These are phyloP conservation scores for Poterioochromonas sp. DNA, from an alignment of 352 stramenopile genomes.

Conservation along the genomic window DNA sequence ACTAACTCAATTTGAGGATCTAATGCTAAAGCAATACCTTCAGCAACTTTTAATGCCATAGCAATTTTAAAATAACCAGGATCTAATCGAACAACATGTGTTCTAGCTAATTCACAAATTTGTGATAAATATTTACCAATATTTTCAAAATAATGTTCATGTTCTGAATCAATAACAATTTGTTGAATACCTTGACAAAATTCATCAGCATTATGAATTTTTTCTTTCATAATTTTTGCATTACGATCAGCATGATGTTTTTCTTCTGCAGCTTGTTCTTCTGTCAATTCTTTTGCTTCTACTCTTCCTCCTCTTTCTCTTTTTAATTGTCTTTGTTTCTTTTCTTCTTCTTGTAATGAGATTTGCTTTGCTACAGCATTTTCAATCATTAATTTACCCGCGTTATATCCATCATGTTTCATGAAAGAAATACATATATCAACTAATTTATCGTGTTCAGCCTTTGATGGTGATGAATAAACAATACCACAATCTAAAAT, in stretches of 20 bases:
- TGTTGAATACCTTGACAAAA: neutral
- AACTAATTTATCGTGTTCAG: neutral
- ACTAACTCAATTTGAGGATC: neutral
- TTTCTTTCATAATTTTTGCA: too few species aligned
- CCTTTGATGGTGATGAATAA: neutral
- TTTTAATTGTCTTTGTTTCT: neutral
- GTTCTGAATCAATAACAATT: neutral
- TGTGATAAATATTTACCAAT: constrained; percentile 57
- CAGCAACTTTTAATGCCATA: constrained; percentile 66
- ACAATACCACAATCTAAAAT: constrained; percentile 26
- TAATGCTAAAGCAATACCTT: constrained; percentile 13
- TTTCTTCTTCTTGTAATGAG: neutral
- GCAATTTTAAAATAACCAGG: constrained; percentile 83
- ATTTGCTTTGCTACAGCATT: neutral
- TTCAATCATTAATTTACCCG: constrained; percentile 4
- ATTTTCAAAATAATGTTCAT: constrained; percentile 58
- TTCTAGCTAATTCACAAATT: constrained; percentile 76
- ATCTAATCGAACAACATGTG: constrained; percentile 81
- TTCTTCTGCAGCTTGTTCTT: neutral
- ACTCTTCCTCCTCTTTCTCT: neutral
- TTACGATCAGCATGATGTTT: too few species aligned
- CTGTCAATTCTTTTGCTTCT: neutral
- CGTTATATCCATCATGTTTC: constrained; percentile 4
- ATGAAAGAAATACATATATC: constrained; percentile 25
- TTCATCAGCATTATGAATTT: neutral